phyloP scores from a whole-genome alignment of 305 asterid genomes.

The Fraxinus sp. region DNA sequence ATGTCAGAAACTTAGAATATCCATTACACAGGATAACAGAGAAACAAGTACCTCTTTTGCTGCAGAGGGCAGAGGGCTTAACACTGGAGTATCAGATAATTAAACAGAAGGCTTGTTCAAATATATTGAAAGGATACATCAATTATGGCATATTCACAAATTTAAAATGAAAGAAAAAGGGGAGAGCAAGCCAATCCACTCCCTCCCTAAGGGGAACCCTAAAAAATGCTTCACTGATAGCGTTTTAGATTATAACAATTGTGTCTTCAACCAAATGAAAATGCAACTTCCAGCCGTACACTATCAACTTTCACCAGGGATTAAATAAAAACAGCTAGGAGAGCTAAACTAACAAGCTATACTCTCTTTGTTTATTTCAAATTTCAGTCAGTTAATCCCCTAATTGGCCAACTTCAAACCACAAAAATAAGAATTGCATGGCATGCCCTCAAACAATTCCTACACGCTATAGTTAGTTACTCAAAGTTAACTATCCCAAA shows the following conservation, averaged over 20 bases:
- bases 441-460: neutral
- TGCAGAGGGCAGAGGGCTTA: neutral
- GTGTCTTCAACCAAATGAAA: neutral
- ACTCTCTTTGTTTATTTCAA: neutral
- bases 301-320: neutral
- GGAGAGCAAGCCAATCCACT: neutral
- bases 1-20: neutral
- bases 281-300: neutral
- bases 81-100: neutral
- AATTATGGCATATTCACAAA: neutral
- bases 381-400: neutral
- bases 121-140: neutral
- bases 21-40: neutral
- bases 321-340: neutral
- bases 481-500: neutral
- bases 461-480: neutral
- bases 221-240: neutral
- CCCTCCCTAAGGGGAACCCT: neutral
- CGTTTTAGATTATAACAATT: neutral
- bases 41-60: neutral
- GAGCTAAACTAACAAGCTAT: neutral
- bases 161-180: neutral
- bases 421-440: neutral
- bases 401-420: neutral
- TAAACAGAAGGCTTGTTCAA: neutral